Base-by-base conservation (phyloP, 495 filamentous ascomycete species). In the Neurospora tetraspora region DNA sequence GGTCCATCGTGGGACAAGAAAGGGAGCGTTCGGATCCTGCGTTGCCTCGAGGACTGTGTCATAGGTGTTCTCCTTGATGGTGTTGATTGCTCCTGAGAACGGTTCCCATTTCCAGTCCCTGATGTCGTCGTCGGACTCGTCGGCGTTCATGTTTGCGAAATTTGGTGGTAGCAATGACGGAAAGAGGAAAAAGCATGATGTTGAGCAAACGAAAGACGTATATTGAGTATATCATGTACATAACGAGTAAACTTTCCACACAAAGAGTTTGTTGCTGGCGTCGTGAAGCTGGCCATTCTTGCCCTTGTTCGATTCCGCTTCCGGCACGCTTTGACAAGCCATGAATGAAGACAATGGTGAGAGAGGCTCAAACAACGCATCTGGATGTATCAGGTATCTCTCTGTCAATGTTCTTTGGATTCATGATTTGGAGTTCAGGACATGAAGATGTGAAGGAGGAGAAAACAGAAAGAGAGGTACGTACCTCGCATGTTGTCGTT, bases 211-310 rank as follows among this genome's bases (percentile, higher is more conserved):
- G 6, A 34, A 1, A 34, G 1, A 16, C 31, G 27, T 34, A 16
- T 65, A 65, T 65, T 65, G 53, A 65, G 53, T 9, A 65, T 65
- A 18, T 65, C 53, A 65, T 65, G 53, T 65, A 65, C 12, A 65
- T 65, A 65, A 18, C 53, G 0, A 34, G 53, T 18, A 9, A 3
- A 18, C 27, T 34, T 36, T 1, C 6, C 2, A 36, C 23, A 65
- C 27, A 65, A 65, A 65, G 53, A 65, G 53, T 27, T 65, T 65
- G 53, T 65, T 65, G 14, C 53, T 4, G 4, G 43, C 3, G 53
- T 65, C 2, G 14, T 65, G 23, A 36, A 34, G 27, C 16, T 18
- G 53, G 27, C 53, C 53, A 9, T 65, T 65, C 1, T 7, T 65
- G 27, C 14, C 53, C 53, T 65, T 65, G 53, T 65, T 34, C 27